Evolutionary conservation across 1,139 yeast genomes (phyloP), one percentile per base, ranked within the genome.

Genomic region (Saccharomyces uvarum): DNA sequence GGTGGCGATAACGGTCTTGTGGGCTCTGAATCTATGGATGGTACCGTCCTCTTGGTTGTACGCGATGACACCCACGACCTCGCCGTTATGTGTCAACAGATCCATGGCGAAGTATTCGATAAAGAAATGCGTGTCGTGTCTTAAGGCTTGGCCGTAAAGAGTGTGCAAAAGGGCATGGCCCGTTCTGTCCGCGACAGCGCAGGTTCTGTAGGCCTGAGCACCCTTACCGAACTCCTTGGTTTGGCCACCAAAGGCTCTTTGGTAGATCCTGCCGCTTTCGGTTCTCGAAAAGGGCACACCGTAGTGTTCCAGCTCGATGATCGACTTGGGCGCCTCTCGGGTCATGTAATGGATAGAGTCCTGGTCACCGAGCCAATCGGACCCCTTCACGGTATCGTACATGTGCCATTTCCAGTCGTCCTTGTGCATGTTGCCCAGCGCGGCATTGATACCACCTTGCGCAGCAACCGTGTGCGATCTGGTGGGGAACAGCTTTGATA

Each of bases 391-490:
- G 69, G 99, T 93, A 71, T 93, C 99, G 76, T 91, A 91, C 97
- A 93, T 91, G 76, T 93, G 99, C 98, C 99, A 93, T 74, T 88
- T 95, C 99, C 99, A 93, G 77, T 91, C 93, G 74, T 93, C 99
- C 64, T 82, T 79, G 77, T 95, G 98, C 97, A 93, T 91, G 79
- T 93, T 93, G 63, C 76, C 93, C 61, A 93, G 80, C 48, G 99
- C 99, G 65, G 99, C 99, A 70, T 93, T 93, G 75, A 93, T 93
- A 77, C 99, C 99, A 75, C 99, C 99, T 76, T 93, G 99, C 55
- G 99, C 99, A 56, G 99, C 99, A 56, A 93, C 99, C 31, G 99
- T 93, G 74, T 93, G 99, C 31, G 97, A 90, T 77, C 99, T 86
- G 52, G 99, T 93, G 54, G 99, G 99, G 81, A 93, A 93, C 67